Evolutionary conservation across 1,284 basidiomycete genomes (phyloP).

Genomic region (Pyrrhoderma lamaoense): DNA sequence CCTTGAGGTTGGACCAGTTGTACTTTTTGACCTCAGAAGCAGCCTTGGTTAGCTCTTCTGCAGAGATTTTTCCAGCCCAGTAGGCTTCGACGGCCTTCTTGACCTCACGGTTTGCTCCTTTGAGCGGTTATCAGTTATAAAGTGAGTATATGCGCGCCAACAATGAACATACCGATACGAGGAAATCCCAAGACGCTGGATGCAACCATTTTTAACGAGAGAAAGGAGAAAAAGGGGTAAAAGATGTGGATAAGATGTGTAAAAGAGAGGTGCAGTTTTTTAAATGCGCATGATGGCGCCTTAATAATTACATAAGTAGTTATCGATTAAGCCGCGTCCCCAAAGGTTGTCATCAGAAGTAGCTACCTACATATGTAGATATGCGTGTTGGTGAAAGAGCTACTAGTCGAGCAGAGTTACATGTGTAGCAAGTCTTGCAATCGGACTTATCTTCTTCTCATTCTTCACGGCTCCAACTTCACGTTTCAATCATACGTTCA

Average conservation of each 20-base stretch:
- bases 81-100: conserved; percentile 99
- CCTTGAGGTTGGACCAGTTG: conserved; percentile 88
- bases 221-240: conserved; percentile 10
- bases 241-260: neutral
- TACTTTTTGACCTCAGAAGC: conserved; percentile 87
- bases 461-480: too few relatives aligned
- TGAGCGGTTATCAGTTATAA: conserved; percentile 1
- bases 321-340: too few relatives aligned
- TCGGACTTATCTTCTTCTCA: too few relatives aligned
- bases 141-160: conserved; percentile 4
- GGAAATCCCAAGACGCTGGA: conserved; percentile 96
- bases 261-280: conserved; percentile 1
- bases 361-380: too few relatives aligned
- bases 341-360: too few relatives aligned
- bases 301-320: too few relatives aligned
- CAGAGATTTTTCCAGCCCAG: conserved; percentile 92
- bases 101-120: conserved; percentile 91
- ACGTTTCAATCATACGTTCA: too few relatives aligned
- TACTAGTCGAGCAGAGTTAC: too few relatives aligned
- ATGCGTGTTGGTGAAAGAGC: too few relatives aligned
- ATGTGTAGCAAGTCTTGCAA: too few relatives aligned
- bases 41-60: conserved; percentile 83
- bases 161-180: conserved; percentile 70
- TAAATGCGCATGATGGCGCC: neutral
- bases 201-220: conserved; percentile 45